phyloP scores from a whole-genome alignment of 352 stramenopile species.

The Phytophthora litchii region DNA sequence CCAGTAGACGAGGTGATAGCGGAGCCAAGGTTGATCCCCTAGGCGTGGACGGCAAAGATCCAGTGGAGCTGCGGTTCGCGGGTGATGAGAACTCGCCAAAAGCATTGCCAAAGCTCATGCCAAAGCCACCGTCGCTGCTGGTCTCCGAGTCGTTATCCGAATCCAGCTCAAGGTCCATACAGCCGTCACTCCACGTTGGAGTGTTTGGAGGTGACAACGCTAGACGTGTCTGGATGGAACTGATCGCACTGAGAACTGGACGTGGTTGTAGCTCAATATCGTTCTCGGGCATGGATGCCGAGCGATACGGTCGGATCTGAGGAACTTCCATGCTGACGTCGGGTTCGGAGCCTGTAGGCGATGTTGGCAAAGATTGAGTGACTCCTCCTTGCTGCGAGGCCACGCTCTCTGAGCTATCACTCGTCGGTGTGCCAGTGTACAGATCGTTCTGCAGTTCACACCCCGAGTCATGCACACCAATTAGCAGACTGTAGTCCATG shows the following conservation, averaged over 20 bases:
- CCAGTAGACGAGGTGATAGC: slow-evolving; percentile 58
- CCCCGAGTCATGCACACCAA: slow-evolving; percentile 90
- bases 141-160: slow-evolving; percentile 53
- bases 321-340: slow-evolving; percentile 4
- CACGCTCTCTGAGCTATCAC: slow-evolving; percentile 11
- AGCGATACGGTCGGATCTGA: slow-evolving; percentile 15
- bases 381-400: slow-evolving; percentile 7
- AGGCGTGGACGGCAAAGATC: slow-evolving; percentile 33
- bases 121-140: slow-evolving; percentile 41
- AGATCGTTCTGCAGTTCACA: slow-evolving; percentile 60
- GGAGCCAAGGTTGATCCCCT: slow-evolving; percentile 23
- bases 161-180: slow-evolving; percentile 24
- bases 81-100: slow-evolving; percentile 29
- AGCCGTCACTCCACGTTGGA: slow-evolving; percentile 26
- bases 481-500: slow-evolving; percentile 95
- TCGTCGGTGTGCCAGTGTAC: slow-evolving; percentile 39
- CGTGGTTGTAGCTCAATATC: slow-evolving; percentile 11
- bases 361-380: slow-evolving; percentile 51
- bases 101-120: slow-evolving; percentile 22
- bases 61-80: slow-evolving; percentile 15
- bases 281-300: slow-evolving; percentile 19
- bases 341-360: slow-evolving; percentile 27
- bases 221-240: slow-evolving; percentile 17
- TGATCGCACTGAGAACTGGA: slow-evolving; percentile 3
- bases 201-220: slow-evolving; percentile 34